These are phyloP conservation scores for Phallus indusiatus DNA, from an alignment of 768 basidiomycete genomes.

Conservation along the genomic window DNA sequence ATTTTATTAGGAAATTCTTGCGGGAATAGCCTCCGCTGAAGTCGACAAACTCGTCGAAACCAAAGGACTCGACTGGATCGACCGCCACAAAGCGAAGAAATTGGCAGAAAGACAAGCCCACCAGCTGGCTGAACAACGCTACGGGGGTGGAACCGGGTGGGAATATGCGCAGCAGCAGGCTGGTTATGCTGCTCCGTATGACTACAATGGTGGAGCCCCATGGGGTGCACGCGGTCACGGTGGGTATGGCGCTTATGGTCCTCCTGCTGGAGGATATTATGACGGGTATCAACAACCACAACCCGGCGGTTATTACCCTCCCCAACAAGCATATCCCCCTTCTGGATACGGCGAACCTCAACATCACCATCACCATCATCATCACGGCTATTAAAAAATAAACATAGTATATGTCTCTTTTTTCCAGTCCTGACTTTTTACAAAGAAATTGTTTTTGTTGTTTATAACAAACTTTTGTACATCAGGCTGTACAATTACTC, in stretches of 20 bases:
- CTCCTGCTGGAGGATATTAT: background rate
- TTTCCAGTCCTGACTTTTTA: background rate
- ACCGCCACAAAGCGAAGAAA: slow-evolving; percentile 16
- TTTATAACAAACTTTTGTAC: too few species aligned
- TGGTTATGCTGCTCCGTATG: slow-evolving; percentile 12
- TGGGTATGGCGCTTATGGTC: slow-evolving; percentile 5
- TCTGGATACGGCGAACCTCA: background rate
- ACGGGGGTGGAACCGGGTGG: slow-evolving; percentile 13
- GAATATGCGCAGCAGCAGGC: slow-evolving; percentile 12
- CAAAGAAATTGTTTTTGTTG: too few species aligned
- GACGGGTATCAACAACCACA: background rate
- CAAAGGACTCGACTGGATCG: slow-evolving; percentile 22
- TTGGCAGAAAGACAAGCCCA: slow-evolving; percentile 16
- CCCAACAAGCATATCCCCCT: background rate
- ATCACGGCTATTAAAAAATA: background rate
- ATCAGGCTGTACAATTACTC: too few species aligned
- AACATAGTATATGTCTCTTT: background rate
- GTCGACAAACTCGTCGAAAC: slow-evolving; percentile 31
- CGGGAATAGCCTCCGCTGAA: slow-evolving; percentile 28
- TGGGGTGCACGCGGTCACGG: slow-evolving; percentile 7
- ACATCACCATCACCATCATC: slow-evolving; percentile 11
- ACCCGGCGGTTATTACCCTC: slow-evolving; percentile 5
- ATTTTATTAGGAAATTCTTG: slow-evolving; percentile 21
- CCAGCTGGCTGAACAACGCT: slow-evolving; percentile 13
- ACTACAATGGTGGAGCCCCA: slow-evolving; percentile 11